Conservation (phyloP, 805 yeast species). For the Candida patagonica region DNA sequence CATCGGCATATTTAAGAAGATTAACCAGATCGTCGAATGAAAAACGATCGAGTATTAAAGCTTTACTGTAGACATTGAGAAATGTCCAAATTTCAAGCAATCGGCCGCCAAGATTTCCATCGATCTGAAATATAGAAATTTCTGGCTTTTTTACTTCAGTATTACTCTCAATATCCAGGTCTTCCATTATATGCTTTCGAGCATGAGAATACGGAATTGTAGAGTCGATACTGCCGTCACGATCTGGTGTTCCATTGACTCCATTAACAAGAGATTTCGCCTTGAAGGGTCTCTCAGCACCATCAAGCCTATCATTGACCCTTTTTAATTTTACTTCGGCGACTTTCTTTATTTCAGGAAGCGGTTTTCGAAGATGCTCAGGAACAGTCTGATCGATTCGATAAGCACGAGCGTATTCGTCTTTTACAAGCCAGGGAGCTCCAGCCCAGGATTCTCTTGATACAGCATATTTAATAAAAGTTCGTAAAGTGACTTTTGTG, state of each 20-base stretch:
- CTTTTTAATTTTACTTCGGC: background rate
- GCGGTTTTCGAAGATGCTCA: background rate
- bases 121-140: conserved; percentile 6
- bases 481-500: conserved; percentile 82
- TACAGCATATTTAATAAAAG: conserved; percentile 74
- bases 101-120: conserved; percentile 16
- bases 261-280: background rate
- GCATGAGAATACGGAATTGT: background rate
- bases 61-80: conserved; percentile 56
- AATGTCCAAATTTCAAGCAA: conserved; percentile 64
- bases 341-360: background rate
- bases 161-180: conserved; percentile 3
- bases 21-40: conserved; percentile 71
- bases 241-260: background rate
- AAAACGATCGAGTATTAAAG: conserved; percentile 58
- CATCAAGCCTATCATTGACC: background rate
- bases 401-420: conserved; percentile 60
- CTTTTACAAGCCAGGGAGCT: conserved; percentile 92
- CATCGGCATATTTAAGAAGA: conserved; percentile 42
- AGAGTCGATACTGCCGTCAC: background rate
- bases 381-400: conserved; percentile 38
- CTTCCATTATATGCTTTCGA: conserved; percentile 3
- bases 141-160: conserved; percentile 7
- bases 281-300: background rate
- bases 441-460: conserved; percentile 76